phyloP scores from a whole-genome alignment of 805 yeast genomes.

The Candida piceae region DNA sequence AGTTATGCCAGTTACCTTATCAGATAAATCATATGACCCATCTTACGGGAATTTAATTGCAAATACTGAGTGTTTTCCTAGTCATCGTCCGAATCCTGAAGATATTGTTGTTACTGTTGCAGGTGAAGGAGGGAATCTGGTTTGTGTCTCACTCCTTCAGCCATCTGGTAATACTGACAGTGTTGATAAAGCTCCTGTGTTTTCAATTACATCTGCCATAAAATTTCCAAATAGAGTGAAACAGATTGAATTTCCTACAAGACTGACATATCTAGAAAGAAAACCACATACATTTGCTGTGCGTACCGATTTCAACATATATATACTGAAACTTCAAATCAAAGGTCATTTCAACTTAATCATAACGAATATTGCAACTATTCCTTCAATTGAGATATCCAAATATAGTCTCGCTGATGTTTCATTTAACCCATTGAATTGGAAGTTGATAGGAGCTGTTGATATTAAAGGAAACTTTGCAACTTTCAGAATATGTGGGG shows the following conservation, averaged over 20 bases:
- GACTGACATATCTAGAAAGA: constrained; percentile 3
- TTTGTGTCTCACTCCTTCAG: constrained; percentile 6
- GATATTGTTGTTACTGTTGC: constrained; percentile 25
- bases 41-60: constrained; percentile 27
- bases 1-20: constrained; percentile 14
- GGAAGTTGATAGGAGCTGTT: constrained; percentile 34
- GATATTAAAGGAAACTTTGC: constrained; percentile 54
- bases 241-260: constrained; percentile 27
- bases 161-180: too few relatives aligned
- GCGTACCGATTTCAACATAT: constrained; percentile 27
- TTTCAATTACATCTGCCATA: constrained; percentile 14
- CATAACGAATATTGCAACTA: constrained; percentile 21
- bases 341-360: constrained; percentile 9
- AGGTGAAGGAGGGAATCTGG: constrained; percentile 20
- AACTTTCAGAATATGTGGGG: constrained; percentile 31
- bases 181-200: constrained; percentile 3
- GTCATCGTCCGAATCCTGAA: not conserved
- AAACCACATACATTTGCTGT: constrained; percentile 22
- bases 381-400: constrained; percentile 15
- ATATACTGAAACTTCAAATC: constrained; percentile 23
- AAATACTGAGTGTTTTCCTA: constrained; percentile 1
- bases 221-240: constrained; percentile 22
- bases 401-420: constrained; percentile 35
- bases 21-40: constrained; percentile 32
- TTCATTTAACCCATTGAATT: constrained; percentile 38